Base-by-base conservation (phyloP, 768 basidiomycete species). In the Amylocystis lapponica region DNA sequence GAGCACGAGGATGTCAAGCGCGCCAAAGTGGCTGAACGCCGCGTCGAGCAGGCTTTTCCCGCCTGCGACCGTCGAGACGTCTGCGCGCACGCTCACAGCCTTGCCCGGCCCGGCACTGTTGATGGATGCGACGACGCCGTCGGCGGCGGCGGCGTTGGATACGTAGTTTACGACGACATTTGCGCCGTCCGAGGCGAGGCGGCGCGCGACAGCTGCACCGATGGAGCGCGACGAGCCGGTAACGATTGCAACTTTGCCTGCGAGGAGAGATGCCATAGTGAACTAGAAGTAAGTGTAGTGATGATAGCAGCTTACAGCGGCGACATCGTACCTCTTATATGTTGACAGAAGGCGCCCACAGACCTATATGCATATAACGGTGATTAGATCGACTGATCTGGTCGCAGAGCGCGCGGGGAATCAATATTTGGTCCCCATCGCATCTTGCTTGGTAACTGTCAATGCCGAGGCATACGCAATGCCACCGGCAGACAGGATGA, bases 181-280 rank as follows among this genome's bases (percentile, higher is more conserved):
- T 3, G 78, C 78, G 11, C 80, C 79, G 51, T 77, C 66, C 32
- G 65, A 67, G 14, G 72, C 79, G n/a, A 82, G 66, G 32, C 66
- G 64, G 30, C 58, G 62, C 2, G 76, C 78, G 43, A 79, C 70
- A 11, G 75, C 68, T 0, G 78, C 79, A 27, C 79, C 80, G 22
- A 78, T 81, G 14, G 69, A 71, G 11, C 76, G 72, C 13, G 79
- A 79, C 5, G 78, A 78, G 25, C 79, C 78, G n/a, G 79, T 81
- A 29, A 81, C 70, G 35, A 81, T 60, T 16, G 58, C 56, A 43
- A 60, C 55, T 42, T 60, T 60, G 48, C 58, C 58, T 27, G 49
- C 13, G 39, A 58, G 53, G 1, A 53, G 51, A 20, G 33, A 23
- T n/a, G 45, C 38, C 51, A 52, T 47, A 17, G 31, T 31, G n/a